Base-by-base conservation (phyloP, 2,329 filamentous ascomycete genomes). In the Nemania sp. region DNA sequence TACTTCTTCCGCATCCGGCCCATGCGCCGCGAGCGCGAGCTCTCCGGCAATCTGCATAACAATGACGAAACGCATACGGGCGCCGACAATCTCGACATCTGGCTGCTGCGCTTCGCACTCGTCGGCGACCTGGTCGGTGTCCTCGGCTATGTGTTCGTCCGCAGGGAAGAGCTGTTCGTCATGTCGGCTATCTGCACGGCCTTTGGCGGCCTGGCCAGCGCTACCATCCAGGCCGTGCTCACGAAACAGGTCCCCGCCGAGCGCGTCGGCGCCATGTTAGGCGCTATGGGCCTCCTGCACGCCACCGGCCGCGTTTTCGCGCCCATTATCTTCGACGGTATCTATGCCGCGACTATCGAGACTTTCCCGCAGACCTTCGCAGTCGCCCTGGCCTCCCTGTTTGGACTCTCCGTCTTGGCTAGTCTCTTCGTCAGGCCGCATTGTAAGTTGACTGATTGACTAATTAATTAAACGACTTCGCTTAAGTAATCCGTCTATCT, bases 211-310 rank as follows among this genome's bases (percentile, higher is more conserved):
- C 86, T 97, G 40, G 92, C 88, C 0, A 88, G 87, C 30, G 92
- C 94, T 1, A 94, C 90, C 0, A 78, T 96, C 44, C 91, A 96
- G 66, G 87, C 89, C 1, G 82, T 88, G 0, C 76, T 97, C 45
- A 97, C 91, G 17, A 97, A 97, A 69, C 94, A 97, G 70, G 87
- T 97, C 0, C 90, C 92, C 0, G 79, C 85, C 0, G 89, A 94
- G 59, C 82, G 83, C 41, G 87, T 94, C 0, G 94, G 94, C 0
- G 86, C 94, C 69, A 76, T 97, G n/a, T 80, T 99, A 0, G 94
- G 94, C 19, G 92, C 91, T 1, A 88, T 87, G 14, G 94, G 93
- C 0, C 77, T 97, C 57, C 73, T 97, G 53, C 93, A 97, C 72
- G 89, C 91, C 1, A 73, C 96, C 30, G 83, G 89, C 3, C 80